Percentiles rank a stretch among this genome's conserved stretches.
Evolutionary conservation across 2,329 filamentous ascomycete genomes (phyloP).

Genomic region (Cordyceps javanica): DNA sequence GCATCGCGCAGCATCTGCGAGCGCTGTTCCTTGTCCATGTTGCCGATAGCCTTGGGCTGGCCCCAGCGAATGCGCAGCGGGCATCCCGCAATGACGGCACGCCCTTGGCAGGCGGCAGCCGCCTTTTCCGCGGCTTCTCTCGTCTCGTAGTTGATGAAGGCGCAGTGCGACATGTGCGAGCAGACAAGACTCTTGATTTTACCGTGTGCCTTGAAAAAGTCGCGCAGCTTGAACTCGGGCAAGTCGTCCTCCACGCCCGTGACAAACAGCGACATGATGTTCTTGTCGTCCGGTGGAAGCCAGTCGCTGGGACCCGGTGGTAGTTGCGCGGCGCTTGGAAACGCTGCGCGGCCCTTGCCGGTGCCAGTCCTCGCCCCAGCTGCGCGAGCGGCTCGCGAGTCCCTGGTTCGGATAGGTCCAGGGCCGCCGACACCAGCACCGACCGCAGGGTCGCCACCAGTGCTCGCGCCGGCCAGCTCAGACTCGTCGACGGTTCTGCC

Average conservation of each 20-base stretch:
- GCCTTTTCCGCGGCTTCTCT: conserved; percentile 81
- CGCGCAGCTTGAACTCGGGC: conserved; percentile 83
- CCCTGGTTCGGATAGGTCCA: conserved; percentile 74
- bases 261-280: conserved; percentile 88
- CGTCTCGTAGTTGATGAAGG: conserved; percentile 90
- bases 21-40: conserved; percentile 80
- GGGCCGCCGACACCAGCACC: conserved; percentile 56
- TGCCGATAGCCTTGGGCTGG: conserved; percentile 84
- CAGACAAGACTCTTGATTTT: conserved; percentile 90
- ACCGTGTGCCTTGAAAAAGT: conserved; percentile 84
- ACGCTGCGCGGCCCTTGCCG: conserved; percentile 45
- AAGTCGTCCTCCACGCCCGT: conserved; percentile 95
- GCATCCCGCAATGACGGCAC: conserved; percentile 83
- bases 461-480: conserved; percentile 29
- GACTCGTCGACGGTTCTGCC: conserved; percentile 65
- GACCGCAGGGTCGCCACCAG: conserved; percentile 39
- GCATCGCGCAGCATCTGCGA: conserved; percentile 74
- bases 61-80: conserved; percentile 90
- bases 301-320: conserved; percentile 83
- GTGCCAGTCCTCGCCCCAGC: conserved; percentile 43
- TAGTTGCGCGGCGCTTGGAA: conserved; percentile 65
- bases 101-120: conserved; percentile 77
- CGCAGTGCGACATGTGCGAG: conserved; percentile 94
- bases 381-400: conserved; percentile 47
- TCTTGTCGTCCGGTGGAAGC: conserved; percentile 72